Evolutionary conservation across 2,329 filamentous ascomycete species (phyloP).

Genomic region (Coniochaeta sp.): DNA sequence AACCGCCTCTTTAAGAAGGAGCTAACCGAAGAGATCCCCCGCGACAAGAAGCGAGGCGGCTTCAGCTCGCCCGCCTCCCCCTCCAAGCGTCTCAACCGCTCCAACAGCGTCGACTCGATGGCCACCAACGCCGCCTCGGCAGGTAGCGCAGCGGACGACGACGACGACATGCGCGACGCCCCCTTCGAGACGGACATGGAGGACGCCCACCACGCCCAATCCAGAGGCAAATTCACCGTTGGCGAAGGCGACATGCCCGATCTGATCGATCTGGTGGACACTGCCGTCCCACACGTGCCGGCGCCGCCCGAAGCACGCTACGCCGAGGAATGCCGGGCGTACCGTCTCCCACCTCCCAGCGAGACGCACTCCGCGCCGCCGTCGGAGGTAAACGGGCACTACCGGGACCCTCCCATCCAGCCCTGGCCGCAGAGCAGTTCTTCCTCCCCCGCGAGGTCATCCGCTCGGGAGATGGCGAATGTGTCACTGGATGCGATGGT

Average conservation of each 20-base stretch:
- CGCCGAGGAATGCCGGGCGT: not conserved
- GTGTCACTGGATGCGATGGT: constrained; percentile 9
- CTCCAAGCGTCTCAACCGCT: constrained; percentile 37
- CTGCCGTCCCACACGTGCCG: not conserved
- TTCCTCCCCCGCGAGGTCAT: not conserved
- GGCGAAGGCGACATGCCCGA: not conserved
- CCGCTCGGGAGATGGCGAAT: constrained; percentile 6
- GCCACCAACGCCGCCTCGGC: constrained; percentile 37
- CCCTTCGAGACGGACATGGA: constrained; percentile 12
- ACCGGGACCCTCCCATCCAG: no score
- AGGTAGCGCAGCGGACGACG: constrained; percentile 25
- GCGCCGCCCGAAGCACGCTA: constrained; percentile 1
- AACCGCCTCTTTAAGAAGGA: constrained; percentile 27
- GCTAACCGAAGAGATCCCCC: constrained; percentile 11
- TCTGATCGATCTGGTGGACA: constrained; percentile 4
- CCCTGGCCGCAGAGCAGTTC: no score
- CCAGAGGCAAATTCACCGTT: no score
- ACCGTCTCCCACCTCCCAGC: no score
- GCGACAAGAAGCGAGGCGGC: constrained; percentile 17
- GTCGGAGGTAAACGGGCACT: not conserved
- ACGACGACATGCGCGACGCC: constrained; percentile 24
- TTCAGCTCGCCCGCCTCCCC: constrained; percentile 23
- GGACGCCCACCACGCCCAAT: no score
- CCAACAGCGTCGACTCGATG: constrained; percentile 39
- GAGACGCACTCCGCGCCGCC: not conserved